Conservation (phyloP, 1,284 basidiomycete genomes). For the Fomes fomentarius region DNA sequence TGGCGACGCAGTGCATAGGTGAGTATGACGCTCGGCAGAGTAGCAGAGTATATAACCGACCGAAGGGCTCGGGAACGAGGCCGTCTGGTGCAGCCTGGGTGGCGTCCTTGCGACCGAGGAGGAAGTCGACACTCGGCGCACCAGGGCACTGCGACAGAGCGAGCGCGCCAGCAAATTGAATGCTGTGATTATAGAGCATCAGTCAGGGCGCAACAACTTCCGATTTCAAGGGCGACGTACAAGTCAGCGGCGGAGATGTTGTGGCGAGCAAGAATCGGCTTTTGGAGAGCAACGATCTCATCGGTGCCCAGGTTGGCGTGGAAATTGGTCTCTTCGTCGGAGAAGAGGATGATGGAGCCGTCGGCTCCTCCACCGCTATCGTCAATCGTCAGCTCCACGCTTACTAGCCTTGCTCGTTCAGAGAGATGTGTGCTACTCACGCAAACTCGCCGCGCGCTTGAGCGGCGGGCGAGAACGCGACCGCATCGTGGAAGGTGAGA, state of each 20-base stretch:
- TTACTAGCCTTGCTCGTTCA: no score
- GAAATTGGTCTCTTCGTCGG: background rate
- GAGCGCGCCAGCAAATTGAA: slow-evolving; percentile 33
- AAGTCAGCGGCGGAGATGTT: slow-evolving; percentile 33
- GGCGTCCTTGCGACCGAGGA: slow-evolving; percentile 22
- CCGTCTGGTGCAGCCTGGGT: slow-evolving; percentile 25
- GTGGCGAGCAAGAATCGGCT: slow-evolving; percentile 19
- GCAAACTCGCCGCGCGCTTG: background rate
- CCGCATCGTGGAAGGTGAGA: no score
- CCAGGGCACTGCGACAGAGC: slow-evolving; percentile 32
- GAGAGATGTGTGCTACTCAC: background rate
- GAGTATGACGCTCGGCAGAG: background rate
- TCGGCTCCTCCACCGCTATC: background rate
- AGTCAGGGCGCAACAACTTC: background rate
- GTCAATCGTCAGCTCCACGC: background rate
- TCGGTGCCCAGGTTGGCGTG: slow-evolving; percentile 3
- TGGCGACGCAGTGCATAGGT: background rate
- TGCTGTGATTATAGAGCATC: slow-evolving; percentile 14
- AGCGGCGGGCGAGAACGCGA: slow-evolving; percentile 1
- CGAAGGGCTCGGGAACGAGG: slow-evolving; percentile 35
- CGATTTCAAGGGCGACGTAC: background rate
- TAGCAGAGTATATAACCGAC: background rate
- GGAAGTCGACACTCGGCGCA: slow-evolving; percentile 28
- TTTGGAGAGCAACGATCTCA: slow-evolving; percentile 3
- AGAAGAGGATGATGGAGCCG: background rate